Evolutionary conservation across 225 moss, liverwort and hornwort genomes (phyloP).

Genomic region (Climacium dendroides): DNA sequence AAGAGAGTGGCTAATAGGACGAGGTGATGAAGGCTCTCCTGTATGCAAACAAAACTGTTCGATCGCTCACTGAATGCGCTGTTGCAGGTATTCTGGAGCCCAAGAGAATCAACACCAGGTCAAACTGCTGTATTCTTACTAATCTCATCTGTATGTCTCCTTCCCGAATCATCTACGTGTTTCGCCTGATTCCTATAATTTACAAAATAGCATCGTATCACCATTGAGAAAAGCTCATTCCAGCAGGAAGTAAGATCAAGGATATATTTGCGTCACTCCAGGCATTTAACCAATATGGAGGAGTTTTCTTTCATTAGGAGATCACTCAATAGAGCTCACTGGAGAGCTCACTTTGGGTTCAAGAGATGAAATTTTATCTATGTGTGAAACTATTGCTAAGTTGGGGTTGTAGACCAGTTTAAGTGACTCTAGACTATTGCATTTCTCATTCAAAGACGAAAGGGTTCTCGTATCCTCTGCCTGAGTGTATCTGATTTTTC

Average conservation of each 20-base stretch:
- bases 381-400: neutral
- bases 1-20: neutral
- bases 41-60: neutral
- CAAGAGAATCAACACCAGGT: conserved; percentile 69
- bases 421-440: neutral
- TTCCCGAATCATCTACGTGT: neutral
- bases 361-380: neutral
- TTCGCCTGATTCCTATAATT: neutral
- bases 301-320: neutral
- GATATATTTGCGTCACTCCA: neutral
- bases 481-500: neutral
- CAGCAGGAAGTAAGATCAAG: neutral
- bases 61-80: neutral
- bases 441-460: neutral
- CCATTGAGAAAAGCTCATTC: neutral
- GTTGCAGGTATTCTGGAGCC: conserved; percentile 72
- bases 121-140: conserved; percentile 67
- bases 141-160: conserved; percentile 45
- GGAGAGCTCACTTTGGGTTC: neutral
- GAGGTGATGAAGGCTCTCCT: neutral
- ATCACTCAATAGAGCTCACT: neutral
- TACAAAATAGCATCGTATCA: neutral
- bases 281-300: neutral
- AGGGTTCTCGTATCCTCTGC: neutral
- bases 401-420: too few relatives aligned